phyloP scores from a whole-genome alignment of 2,329 filamentous ascomycete species.

The Helicocarpus griseus region DNA sequence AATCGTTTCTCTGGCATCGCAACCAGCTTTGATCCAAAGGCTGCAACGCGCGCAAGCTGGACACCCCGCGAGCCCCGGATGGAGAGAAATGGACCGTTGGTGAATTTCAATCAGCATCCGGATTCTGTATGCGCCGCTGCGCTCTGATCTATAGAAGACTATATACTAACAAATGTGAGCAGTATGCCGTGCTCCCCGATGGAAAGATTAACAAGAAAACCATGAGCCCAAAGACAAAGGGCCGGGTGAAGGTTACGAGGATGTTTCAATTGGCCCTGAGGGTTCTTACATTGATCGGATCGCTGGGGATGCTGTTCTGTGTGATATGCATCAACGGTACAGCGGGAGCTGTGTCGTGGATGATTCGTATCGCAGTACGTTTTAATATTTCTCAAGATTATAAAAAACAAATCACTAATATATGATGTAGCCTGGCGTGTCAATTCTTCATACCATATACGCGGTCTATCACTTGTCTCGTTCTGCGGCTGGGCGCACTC shows the following conservation, averaged over 20 bases:
- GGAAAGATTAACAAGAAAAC: constrained; percentile 52
- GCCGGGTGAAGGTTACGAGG: constrained; percentile 59
- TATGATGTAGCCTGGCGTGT: constrained; percentile 57
- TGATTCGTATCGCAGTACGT: constrained; percentile 66
- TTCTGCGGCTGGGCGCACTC: constrained; percentile 59
- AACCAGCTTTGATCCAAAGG: constrained; percentile 73
- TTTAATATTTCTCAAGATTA: background rate
- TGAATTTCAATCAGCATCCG: constrained; percentile 78
- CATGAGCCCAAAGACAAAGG: constrained; percentile 62
- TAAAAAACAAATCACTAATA: background rate
- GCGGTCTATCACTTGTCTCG: constrained; percentile 70
- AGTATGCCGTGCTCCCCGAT: constrained; percentile 49
- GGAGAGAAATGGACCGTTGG: constrained; percentile 63
- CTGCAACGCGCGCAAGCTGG: constrained; percentile 70
- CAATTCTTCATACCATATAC: constrained; percentile 63
- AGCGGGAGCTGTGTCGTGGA: constrained; percentile 57
- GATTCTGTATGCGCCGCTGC: constrained; percentile 50
- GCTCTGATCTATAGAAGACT: constrained; percentile 1
- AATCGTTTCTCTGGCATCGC: constrained; percentile 44
- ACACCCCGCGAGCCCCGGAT: constrained; percentile 49
- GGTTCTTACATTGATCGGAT: constrained; percentile 56
- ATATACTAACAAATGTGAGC: background rate
- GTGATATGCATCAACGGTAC: constrained; percentile 67
- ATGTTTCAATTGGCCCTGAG: constrained; percentile 60
- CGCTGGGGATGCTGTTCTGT: constrained; percentile 61